Conservation (phyloP, 2,329 filamentous ascomycete genomes). For the Allantophomopsis cytisporea region DNA sequence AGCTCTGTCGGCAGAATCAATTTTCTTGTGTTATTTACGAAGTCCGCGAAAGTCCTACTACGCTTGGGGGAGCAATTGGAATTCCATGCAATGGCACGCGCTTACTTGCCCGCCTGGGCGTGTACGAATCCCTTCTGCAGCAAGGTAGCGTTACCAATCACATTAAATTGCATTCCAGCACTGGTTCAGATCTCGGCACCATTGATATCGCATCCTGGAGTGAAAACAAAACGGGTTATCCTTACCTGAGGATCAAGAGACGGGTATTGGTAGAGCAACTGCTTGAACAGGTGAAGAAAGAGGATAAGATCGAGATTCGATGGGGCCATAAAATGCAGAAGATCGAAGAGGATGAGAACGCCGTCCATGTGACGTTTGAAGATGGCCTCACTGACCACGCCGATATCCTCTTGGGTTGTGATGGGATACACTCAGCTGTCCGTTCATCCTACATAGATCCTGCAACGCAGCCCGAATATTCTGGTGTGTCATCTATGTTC, state of each 20-base stretch:
- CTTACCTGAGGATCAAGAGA: slow-evolving; percentile 17
- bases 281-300: slow-evolving; percentile 8
- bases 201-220: slow-evolving; percentile 7
- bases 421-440: slow-evolving; percentile 24
- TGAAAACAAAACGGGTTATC: slow-evolving; percentile 14
- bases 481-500: slow-evolving; percentile 11
- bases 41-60: too few relatives aligned
- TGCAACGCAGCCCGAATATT: slow-evolving; percentile 16
- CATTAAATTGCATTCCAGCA: too few relatives aligned
- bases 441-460: slow-evolving; percentile 18
- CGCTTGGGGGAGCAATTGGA: too few relatives aligned
- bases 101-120: too few relatives aligned
- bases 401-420: slow-evolving; percentile 22
- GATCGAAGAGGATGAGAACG: slow-evolving; percentile 11
- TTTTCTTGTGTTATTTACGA: too few relatives aligned
- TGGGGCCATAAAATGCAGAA: slow-evolving; percentile 11
- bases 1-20: too few relatives aligned
- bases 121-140: too few relatives aligned
- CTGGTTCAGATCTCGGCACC: too few relatives aligned
- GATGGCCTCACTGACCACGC: slow-evolving; percentile 15
- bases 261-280: slow-evolving; percentile 16
- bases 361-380: slow-evolving; percentile 14
- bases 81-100: too few relatives aligned
- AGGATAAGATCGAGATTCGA: slow-evolving; percentile 12
- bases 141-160: too few relatives aligned